Evolutionary conservation across 352 stramenopile genomes (phyloP).

Genomic region (Globisporangium irregulare): DNA sequence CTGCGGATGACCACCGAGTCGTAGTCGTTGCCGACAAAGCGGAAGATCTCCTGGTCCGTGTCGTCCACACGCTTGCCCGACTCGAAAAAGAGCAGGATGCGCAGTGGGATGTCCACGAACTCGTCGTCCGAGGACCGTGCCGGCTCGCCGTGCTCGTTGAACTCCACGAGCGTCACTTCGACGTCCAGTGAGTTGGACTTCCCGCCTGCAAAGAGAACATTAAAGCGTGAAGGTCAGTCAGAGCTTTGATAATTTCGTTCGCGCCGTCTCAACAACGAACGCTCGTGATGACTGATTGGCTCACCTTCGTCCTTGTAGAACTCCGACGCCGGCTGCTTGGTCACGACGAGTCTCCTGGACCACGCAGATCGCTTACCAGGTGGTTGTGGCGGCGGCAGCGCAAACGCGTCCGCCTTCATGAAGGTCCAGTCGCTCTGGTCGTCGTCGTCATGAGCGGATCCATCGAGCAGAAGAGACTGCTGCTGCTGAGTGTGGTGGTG

Average conservation of each 20-base stretch:
- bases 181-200: constrained; percentile 81
- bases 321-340: constrained; percentile 78
- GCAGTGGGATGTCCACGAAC: constrained; percentile 79
- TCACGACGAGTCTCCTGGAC: constrained; percentile 78
- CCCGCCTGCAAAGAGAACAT: constrained; percentile 29
- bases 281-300: not conserved
- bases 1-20: constrained; percentile 78
- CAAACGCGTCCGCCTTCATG: constrained; percentile 12
- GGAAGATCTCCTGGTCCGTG: constrained; percentile 84
- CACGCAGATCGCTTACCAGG: constrained; percentile 44
- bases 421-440: constrained; percentile 20
- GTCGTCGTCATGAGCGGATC: not conserved
- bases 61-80: constrained; percentile 84
- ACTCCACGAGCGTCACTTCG: constrained; percentile 80
- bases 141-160: constrained; percentile 63
- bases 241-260: not conserved
- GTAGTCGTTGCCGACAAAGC: constrained; percentile 84
- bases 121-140: constrained; percentile 63
- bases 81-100: constrained; percentile 81
- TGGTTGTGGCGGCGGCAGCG: not conserved
- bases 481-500: constrained; percentile 9
- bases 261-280: not conserved
- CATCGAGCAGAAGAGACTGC: not conserved
- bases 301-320: constrained; percentile 88
- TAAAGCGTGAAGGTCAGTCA: not conserved